Base-by-base conservation (phyloP, 768 basidiomycete species). In the Leccinum obscurum region DNA sequence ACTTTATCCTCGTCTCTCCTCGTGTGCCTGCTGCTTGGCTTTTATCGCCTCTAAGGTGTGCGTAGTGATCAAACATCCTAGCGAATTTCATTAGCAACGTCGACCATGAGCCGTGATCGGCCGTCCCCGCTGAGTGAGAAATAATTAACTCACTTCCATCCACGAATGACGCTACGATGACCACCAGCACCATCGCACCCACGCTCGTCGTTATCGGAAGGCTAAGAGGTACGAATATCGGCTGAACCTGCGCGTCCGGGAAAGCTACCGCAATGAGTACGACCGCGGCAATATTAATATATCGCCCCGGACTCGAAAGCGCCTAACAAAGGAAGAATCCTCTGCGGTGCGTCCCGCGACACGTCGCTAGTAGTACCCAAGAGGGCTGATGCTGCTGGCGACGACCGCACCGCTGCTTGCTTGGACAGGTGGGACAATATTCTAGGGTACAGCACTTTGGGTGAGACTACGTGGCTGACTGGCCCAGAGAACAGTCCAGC, bases 1-100 rank as follows among this genome's bases (percentile, higher is more conserved):
- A 76, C 75, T n/a, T 90, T 85, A 61, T 97, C 94, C 75, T 98
- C 95, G 63, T 97, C 95, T 24, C 85, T 85, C 65, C 70, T 96
- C 94, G 34, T 83, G 79, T 4, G 87, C 89, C 24, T 80, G 83
- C 59, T 89, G 92, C 69, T 87, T 89, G 7, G 88, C 89, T 72
- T 89, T 90, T 54, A 77, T 57, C 2, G 89, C 88, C 11, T 50
- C 92, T 92, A 44, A 96, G 78, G 79, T 96, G 95, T 6, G 93
- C 95, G 75, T 85, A 93, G 67, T 97, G 72, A 26, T 73, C 72
- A 63, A 73, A 75, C 1, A 75, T 48, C n/a, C 72, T 73, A 54
- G 8, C 6, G 6, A 26, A 11, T 3, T 11, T 44, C n/a, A 10
- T 44, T 44, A 44, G 41, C n/a, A n/a, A 7, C n/a, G n/a, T 44